These are phyloP conservation scores for Fusarium sp. DNA, from an alignment of 2,329 filamentous ascomycete species.

Conservation along the genomic window DNA sequence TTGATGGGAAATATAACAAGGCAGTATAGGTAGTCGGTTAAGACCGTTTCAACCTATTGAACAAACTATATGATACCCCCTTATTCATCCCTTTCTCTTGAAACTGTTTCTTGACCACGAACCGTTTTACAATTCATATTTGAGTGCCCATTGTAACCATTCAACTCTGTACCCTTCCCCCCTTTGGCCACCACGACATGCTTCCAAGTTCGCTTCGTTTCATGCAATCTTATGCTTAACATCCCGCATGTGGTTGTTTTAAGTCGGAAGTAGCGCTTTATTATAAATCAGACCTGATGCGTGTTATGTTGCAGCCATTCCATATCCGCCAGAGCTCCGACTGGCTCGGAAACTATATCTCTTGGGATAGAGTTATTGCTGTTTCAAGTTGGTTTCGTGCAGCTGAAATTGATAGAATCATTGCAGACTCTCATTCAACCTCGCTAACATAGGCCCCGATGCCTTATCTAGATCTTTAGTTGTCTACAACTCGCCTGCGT, in stretches of 20 bases:
- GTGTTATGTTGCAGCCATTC: not conserved
- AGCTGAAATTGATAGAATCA: too few relatives aligned
- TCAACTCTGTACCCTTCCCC: conserved; percentile 12
- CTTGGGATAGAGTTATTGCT: not conserved
- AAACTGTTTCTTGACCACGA: conserved; percentile 9
- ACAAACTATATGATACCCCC: not conserved
- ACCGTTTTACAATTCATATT: not conserved
- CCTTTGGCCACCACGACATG: conserved; percentile 15
- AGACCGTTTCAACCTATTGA: too few relatives aligned
- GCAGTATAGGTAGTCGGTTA: too few relatives aligned
- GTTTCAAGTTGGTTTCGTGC: too few relatives aligned
- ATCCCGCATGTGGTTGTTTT: conserved; percentile 1
- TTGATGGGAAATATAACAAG: too few relatives aligned
- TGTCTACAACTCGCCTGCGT: too few relatives aligned
- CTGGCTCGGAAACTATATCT: not conserved
- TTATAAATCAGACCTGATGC: conserved; percentile 6
- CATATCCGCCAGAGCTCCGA: not conserved
- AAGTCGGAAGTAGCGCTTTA: not conserved
- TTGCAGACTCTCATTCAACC: too few relatives aligned
- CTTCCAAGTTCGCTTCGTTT: conserved; percentile 5
- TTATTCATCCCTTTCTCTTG: not conserved
- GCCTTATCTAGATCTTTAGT: too few relatives aligned
- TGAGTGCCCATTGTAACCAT: not conserved
- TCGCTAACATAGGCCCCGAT: too few relatives aligned
- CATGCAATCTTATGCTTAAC: conserved; percentile 1